These are phyloP conservation scores for Haplographium delicatum DNA, from an alignment of 495 filamentous ascomycete genomes.

Conservation along the genomic window DNA sequence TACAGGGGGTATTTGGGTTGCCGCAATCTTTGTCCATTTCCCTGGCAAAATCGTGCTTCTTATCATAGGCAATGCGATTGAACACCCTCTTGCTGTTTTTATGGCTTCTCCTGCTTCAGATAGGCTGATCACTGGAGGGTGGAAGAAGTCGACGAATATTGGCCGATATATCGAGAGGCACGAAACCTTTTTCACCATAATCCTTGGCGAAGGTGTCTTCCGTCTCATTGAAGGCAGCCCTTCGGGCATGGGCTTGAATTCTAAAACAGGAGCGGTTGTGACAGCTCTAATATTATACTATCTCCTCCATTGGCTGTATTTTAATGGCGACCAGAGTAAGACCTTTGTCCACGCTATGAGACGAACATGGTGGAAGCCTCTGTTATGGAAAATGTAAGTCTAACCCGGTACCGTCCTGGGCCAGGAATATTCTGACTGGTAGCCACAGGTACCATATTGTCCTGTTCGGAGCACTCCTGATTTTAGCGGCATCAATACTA, in stretches of 20 bases:
- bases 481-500: constrained; percentile 26
- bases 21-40: constrained; percentile 15
- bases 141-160: constrained; percentile 7
- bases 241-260: constrained; percentile 22
- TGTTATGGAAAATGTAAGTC: constrained; percentile 26
- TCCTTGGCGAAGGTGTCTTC: constrained; percentile 25
- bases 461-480: constrained; percentile 26
- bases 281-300: constrained; percentile 25
- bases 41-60: constrained; percentile 11
- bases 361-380: constrained; percentile 25
- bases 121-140: constrained; percentile 8
- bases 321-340: constrained; percentile 26
- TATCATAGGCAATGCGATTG: constrained; percentile 8
- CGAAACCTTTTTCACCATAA: constrained; percentile 24
- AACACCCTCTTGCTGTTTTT: constrained; percentile 13
- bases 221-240: constrained; percentile 28
- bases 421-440: background rate
- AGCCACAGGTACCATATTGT: constrained; percentile 18
- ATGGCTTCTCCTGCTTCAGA: constrained; percentile 10
- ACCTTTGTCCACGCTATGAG: constrained; percentile 27
- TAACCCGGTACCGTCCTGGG: background rate
- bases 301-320: constrained; percentile 24
- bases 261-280: constrained; percentile 19
- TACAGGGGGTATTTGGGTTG: constrained; percentile 6
- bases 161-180: constrained; percentile 17